A percentile compares a stretch with the other conserved stretches of the same genome.
Evolutionary conservation across 106 monocot species (phyloP).

Genomic region (Hemerocallis citrina): DNA sequence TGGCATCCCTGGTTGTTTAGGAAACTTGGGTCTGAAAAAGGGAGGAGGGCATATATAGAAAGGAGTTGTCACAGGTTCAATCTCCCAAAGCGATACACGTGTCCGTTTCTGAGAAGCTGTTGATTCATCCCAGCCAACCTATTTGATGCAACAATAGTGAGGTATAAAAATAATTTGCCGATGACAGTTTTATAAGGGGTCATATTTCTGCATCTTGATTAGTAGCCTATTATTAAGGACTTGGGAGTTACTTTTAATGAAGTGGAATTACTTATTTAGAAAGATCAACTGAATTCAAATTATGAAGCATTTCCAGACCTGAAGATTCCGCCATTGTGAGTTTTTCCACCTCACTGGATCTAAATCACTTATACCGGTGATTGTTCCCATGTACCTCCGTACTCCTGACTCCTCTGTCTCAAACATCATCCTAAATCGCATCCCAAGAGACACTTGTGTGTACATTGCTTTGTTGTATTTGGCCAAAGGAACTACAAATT

Average conservation of each 20-base stretch:
- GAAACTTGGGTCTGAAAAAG: conserved; percentile 65
- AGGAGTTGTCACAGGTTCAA: conserved; percentile 83
- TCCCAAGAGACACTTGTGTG: conserved; percentile 68
- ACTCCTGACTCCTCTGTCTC: conserved; percentile 48
- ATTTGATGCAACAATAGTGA: not conserved
- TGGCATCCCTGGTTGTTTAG: conserved; percentile 54
- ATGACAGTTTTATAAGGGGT: no score
- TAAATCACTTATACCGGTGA: conserved; percentile 73
- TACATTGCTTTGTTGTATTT: conserved; percentile 81
- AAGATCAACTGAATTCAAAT: no score
- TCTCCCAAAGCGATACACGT: conserved; percentile 88
- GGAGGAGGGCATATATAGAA: conserved; percentile 83
- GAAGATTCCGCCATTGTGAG: conserved; percentile 87
- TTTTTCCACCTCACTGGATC: conserved; percentile 78
- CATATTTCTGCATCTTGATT: no score
- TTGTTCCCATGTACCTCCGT: conserved; percentile 78
- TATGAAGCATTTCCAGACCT: conserved; percentile 57
- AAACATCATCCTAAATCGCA: conserved; percentile 85
- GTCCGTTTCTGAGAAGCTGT: conserved; percentile 56
- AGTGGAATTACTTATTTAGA: no score
- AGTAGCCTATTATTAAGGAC: no score
- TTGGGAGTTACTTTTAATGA: no score
- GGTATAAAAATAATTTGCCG: conserved; percentile 1
- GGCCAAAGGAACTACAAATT: conserved; percentile 76
- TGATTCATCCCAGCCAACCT: conserved; percentile 98